phyloP scores from a whole-genome alignment of 495 filamentous ascomycete genomes.

The Lasiosphaeris hirsuta region DNA sequence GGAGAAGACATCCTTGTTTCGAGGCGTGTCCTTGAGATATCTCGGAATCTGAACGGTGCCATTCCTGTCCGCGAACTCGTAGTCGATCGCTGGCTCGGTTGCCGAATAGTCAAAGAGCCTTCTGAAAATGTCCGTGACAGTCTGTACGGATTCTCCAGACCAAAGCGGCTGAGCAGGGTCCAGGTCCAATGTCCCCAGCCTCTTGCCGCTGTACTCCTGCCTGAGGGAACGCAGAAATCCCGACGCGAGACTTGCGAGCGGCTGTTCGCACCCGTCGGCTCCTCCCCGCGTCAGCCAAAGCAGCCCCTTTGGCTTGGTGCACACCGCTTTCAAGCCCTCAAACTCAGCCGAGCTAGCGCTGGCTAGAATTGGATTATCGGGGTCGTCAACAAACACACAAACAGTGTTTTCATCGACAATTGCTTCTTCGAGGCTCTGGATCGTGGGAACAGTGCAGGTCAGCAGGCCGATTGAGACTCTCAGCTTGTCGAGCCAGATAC shows the following conservation, averaged over 20 bases:
- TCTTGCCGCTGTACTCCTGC: slow-evolving; percentile 29
- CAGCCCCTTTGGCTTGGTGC: slow-evolving; percentile 29
- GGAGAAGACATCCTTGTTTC: slow-evolving; percentile 29
- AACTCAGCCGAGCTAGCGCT: slow-evolving; percentile 22
- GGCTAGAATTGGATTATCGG: slow-evolving; percentile 27
- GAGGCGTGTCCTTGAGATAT: slow-evolving; percentile 31
- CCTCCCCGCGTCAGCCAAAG: slow-evolving; percentile 54
- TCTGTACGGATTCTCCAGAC: slow-evolving; percentile 15
- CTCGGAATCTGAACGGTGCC: slow-evolving; percentile 27
- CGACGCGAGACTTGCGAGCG: slow-evolving; percentile 25
- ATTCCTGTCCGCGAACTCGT: slow-evolving; percentile 28
- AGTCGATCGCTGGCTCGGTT: slow-evolving; percentile 14
- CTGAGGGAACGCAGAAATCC: slow-evolving; percentile 34
- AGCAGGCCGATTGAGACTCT: slow-evolving; percentile 22
- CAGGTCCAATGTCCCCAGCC: slow-evolving; percentile 26
- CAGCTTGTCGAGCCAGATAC: slow-evolving; percentile 25
- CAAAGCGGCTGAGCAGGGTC: slow-evolving; percentile 18
- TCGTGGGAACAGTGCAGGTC: slow-evolving; percentile 24
- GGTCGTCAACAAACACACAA: slow-evolving; percentile 37
- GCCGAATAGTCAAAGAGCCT: slow-evolving; percentile 20
- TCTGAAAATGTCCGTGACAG: slow-evolving; percentile 25
- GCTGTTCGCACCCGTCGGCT: slow-evolving; percentile 21
- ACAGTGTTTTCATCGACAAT: slow-evolving; percentile 19
- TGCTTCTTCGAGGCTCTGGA: slow-evolving; percentile 18
- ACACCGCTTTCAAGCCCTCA: slow-evolving; percentile 28